Conservation (phyloP, 805 yeast genomes). For the Ogataea corticis region DNA sequence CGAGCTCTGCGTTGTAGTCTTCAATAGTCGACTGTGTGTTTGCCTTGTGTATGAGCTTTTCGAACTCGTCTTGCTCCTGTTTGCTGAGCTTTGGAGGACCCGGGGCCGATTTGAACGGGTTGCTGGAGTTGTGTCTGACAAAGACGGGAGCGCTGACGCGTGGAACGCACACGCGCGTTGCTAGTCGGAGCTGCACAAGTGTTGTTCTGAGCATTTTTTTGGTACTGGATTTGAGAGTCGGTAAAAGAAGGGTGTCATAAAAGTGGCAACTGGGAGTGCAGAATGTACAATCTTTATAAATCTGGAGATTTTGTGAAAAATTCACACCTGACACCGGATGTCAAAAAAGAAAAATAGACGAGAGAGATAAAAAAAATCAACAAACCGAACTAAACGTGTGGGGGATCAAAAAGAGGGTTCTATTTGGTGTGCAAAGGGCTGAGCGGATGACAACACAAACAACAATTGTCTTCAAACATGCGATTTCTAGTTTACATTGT, state of each 20-base stretch:
- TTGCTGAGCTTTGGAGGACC: constrained; percentile 76
- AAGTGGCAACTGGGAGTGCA: no score
- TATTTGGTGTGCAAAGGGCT: no score
- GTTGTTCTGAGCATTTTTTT: constrained; percentile 3
- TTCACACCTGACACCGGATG: constrained; percentile 2
- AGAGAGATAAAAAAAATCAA: no score
- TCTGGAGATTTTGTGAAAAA: not conserved
- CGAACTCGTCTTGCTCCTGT: constrained; percentile 90
- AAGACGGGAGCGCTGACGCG: no score
- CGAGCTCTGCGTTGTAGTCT: constrained; percentile 53
- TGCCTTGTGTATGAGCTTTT: constrained; percentile 77
- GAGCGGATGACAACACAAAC: not conserved
- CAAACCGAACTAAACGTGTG: not conserved
- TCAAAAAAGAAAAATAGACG: no score
- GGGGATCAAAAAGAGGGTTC: not conserved
- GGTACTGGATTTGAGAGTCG: not conserved
- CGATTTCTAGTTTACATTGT: constrained; percentile 19
- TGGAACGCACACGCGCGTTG: no score
- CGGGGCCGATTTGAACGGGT: constrained; percentile 26
- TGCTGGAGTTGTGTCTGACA: constrained; percentile 1
- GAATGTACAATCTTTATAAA: not conserved
- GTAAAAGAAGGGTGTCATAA: no score
- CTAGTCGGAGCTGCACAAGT: not conserved
- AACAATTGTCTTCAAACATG: constrained; percentile 6
- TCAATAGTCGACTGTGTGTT: constrained; percentile 76